Conservation (phyloP, 805 yeast species). For the Cyberlindnera amylophila region DNA sequence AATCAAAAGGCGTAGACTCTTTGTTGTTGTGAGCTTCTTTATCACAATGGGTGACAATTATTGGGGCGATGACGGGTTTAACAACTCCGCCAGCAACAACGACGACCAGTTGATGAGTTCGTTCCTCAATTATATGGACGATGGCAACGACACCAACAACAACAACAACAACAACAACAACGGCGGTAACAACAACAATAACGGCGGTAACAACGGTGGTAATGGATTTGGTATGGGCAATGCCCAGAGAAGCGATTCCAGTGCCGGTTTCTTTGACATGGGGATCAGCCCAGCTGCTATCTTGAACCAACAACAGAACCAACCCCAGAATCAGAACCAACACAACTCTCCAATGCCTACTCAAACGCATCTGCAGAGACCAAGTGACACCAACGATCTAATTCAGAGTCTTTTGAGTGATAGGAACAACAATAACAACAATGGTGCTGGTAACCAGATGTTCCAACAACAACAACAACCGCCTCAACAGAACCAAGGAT, state of each 20-base stretch:
- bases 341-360: constrained; percentile 19
- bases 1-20: no score
- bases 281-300: constrained; percentile 24
- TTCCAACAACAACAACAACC: constrained; percentile 17
- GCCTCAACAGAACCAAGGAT: constrained; percentile 20
- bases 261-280: constrained; percentile 17
- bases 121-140: constrained; percentile 43
- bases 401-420: constrained; percentile 28
- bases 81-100: constrained; percentile 17
- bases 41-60: constrained; percentile 25
- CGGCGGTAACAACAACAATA: constrained; percentile 3
- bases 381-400: constrained; percentile 20
- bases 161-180: constrained; percentile 25
- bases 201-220: neutral
- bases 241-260: neutral
- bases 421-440: constrained; percentile 26
- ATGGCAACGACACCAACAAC: constrained; percentile 22
- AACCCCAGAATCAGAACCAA: constrained; percentile 12
- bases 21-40: no score
- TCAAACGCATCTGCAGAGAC: constrained; percentile 26
- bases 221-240: neutral
- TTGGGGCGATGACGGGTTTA: constrained; percentile 28
- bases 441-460: constrained; percentile 6
- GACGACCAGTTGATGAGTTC: constrained; percentile 36
- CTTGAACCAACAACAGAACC: constrained; percentile 12